phyloP scores from a whole-genome alignment of 176 grass and related monocot genomes.

The Pontederia paniculata region DNA sequence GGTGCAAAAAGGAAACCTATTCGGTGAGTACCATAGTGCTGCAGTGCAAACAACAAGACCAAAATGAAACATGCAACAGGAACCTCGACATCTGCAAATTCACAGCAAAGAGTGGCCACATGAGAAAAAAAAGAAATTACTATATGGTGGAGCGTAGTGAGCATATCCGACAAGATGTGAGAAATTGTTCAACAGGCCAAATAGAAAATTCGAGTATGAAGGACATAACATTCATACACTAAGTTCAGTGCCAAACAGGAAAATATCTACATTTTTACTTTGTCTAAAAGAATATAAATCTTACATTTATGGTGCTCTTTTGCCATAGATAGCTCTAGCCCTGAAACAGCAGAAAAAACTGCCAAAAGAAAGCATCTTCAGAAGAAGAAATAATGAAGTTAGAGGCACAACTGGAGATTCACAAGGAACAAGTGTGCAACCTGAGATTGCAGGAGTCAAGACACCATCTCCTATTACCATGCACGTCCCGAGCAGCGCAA shows the following conservation, averaged over 20 bases:
- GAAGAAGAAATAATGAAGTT: background rate
- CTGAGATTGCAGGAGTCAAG: conserved; percentile 78
- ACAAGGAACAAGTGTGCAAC: conserved; percentile 21
- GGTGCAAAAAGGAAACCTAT: conserved; percentile 84
- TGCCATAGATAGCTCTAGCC: conserved; percentile 60
- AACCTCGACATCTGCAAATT: conserved; percentile 69
- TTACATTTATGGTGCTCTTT: conserved; percentile 78
- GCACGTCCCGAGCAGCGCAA: conserved; percentile 73
- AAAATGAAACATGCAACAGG: conserved; percentile 67
- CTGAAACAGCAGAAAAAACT: conserved; percentile 89
- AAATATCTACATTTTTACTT: background rate
- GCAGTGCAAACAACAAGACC: conserved; percentile 69
- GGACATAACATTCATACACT: too few species aligned
- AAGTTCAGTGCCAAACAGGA: background rate
- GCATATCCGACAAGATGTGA: too few species aligned
- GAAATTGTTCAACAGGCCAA: too few species aligned
- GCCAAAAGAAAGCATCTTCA: conserved; percentile 27
- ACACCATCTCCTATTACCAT: conserved; percentile 97
- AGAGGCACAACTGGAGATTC: background rate
- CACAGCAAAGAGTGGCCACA: background rate
- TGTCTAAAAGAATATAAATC: background rate
- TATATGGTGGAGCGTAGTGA: background rate
- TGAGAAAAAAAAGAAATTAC: background rate
- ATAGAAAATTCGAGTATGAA: too few species aligned
- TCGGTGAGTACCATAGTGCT: conserved; percentile 75